Evolutionary conservation across 441 rosid genomes (phyloP).

Genomic region (Flueggea neowawraea): DNA sequence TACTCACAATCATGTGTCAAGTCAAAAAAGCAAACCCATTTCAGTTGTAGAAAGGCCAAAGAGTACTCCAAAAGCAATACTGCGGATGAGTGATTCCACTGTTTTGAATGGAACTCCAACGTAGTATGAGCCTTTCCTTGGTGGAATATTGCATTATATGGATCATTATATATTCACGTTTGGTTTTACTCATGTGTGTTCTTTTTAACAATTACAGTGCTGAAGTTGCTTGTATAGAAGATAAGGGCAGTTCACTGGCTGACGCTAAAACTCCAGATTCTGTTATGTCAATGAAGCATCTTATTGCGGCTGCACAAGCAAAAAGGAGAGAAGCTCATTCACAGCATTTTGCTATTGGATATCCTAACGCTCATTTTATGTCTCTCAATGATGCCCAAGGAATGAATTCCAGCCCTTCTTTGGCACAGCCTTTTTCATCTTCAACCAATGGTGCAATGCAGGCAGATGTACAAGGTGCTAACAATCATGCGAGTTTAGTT

Average conservation of each 20-base stretch:
- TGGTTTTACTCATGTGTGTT: constrained; percentile 12
- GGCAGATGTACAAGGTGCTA: constrained; percentile 39
- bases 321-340: constrained; percentile 87
- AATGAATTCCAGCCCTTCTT: constrained; percentile 55
- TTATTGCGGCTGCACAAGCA: constrained; percentile 98
- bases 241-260: constrained; percentile 31
- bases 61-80: constrained; percentile 47
- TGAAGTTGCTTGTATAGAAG: constrained; percentile 47
- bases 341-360: constrained; percentile 49
- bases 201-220: constrained; percentile 32
- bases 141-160: constrained; percentile 39
- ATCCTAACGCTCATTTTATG: constrained; percentile 38
- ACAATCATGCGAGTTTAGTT: constrained; percentile 27
- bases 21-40: constrained; percentile 48
- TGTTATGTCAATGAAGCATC: constrained; percentile 76
- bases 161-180: constrained; percentile 14
- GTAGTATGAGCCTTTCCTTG: constrained; percentile 35
- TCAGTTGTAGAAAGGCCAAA: constrained; percentile 55
- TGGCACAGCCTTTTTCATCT: constrained; percentile 44
- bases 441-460: constrained; percentile 34
- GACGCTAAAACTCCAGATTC: constrained; percentile 67
- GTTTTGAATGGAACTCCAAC: constrained; percentile 35
- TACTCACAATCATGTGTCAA: constrained; percentile 41
- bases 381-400: constrained; percentile 44
- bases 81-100: constrained; percentile 29